Evolutionary conservation across 257 asterid species (phyloP).

Genomic region (Primulina tabacum): DNA sequence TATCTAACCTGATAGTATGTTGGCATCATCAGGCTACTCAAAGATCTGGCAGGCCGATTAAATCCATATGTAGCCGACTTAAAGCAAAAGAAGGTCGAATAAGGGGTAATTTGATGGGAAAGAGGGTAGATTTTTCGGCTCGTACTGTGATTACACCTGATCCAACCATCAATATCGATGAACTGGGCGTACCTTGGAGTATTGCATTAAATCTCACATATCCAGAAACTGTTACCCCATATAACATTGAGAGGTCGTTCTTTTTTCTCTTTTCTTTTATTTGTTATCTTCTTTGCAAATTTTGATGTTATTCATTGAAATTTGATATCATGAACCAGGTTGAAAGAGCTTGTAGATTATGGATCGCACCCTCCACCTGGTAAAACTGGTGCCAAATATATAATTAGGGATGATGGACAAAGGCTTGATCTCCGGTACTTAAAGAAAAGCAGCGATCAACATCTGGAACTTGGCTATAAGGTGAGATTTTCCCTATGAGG

Average conservation of each 20-base stretch:
- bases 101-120: conserved; percentile 98
- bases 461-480: conserved; percentile 96
- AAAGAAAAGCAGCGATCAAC: conserved; percentile 97
- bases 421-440: conserved; percentile 98
- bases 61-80: conserved; percentile 95
- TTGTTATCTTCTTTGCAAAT: conserved; percentile 13
- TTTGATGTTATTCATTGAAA: conserved; percentile 19
- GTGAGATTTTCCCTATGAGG: conserved; percentile 30
- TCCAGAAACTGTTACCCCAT: conserved; percentile 99
- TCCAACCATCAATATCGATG: conserved; percentile 93
- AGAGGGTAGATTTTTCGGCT: conserved; percentile 97
- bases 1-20: conserved; percentile 20
- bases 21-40: conserved; percentile 75
- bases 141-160: conserved; percentile 99
- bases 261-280: conserved; percentile 7
- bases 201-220: conserved; percentile 96
- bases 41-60: conserved; percentile 96
- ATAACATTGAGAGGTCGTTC: conserved; percentile 88
- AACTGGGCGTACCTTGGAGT: conserved; percentile 99
- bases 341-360: conserved; percentile 95
- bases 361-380: conserved; percentile 99
- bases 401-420: conserved; percentile 98
- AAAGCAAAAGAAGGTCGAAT: conserved; percentile 99
- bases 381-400: conserved; percentile 97
- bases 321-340: conserved; percentile 43